Evolutionary conservation across 2,329 filamentous ascomycete genomes (phyloP).

Genomic region (Akanthomyces lecanii): DNA sequence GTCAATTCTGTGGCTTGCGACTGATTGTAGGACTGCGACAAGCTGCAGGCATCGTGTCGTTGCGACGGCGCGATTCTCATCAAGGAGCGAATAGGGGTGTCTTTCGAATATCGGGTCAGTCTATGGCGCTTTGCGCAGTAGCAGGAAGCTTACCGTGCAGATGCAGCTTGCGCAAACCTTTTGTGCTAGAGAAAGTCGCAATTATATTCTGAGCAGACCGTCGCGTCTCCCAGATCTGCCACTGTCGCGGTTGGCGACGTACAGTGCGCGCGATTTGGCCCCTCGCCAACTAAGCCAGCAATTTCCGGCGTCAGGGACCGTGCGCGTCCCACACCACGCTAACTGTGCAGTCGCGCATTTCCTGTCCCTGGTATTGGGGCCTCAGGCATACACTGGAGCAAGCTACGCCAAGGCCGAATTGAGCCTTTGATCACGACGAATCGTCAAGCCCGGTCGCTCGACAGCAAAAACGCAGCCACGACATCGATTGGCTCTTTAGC

Average conservation of each 20-base stretch:
- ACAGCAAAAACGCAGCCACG: constrained; percentile 5
- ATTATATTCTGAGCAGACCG: constrained; percentile 6
- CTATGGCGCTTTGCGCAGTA: background rate
- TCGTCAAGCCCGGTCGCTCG: constrained; percentile 2
- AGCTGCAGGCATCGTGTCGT: constrained; percentile 15
- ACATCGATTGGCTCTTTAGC: background rate
- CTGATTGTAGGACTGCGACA: constrained; percentile 17
- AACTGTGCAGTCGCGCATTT: constrained; percentile 17
- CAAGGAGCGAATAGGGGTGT: background rate
- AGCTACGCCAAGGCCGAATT: constrained; percentile 12
- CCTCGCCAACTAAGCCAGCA: background rate
- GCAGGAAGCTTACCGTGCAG: background rate
- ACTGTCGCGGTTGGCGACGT: constrained; percentile 13
- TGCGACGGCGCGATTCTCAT: constrained; percentile 15
- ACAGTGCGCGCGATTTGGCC: constrained; percentile 18
- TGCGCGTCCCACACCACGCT: constrained; percentile 7
- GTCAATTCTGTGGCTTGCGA: constrained; percentile 22
- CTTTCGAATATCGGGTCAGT: background rate
- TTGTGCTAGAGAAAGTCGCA: constrained; percentile 1
- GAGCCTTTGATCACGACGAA: constrained; percentile 10
- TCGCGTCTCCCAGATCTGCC: constrained; percentile 15
- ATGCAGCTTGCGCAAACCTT: constrained; percentile 8
- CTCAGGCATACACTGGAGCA: constrained; percentile 15
- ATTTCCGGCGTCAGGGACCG: background rate
- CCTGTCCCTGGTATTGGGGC: constrained; percentile 3